Percentiles rank a stretch among this genome's conserved stretches.
Conservation (phyloP, 176 grass and related monocot species). For the Eremochloa ophiuroides region DNA sequence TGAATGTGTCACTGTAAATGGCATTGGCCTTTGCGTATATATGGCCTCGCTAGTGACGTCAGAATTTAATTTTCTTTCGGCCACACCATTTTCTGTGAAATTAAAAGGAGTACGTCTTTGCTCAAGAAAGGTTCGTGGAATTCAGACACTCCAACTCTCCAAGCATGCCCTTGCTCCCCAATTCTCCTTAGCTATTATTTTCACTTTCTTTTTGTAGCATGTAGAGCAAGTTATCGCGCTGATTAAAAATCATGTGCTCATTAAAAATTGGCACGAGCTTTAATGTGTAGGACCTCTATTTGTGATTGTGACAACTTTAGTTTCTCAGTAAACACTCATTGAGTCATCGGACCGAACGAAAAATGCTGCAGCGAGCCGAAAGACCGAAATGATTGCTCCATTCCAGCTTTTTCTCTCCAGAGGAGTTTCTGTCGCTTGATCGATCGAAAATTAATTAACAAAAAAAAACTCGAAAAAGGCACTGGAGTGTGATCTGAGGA, state of each 20-base stretch:
- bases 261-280: not conserved
- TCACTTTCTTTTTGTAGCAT: not conserved
- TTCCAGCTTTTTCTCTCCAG: not conserved
- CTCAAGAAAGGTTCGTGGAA: not conserved
- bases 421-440: constrained; percentile 10
- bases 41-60: not conserved
- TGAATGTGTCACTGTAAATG: not conserved
- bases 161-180: not conserved
- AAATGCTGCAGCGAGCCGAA: not conserved
- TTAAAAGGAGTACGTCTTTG: not conserved
- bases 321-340: constrained; percentile 16
- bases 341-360: constrained; percentile 9
- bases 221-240: not conserved
- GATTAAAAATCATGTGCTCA: not conserved
- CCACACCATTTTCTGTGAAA: not conserved
- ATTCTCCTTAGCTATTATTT: not conserved
- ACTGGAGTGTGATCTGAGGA: constrained; percentile 20
- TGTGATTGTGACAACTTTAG: not conserved
- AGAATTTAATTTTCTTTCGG: not conserved
- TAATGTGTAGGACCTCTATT: not conserved
- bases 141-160: not conserved
- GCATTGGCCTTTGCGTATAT: not conserved
- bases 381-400: not conserved
- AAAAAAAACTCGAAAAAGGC: not conserved
- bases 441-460: not conserved